phyloP scores from a whole-genome alignment of 1,139 yeast genomes.

The Yamadazyma epiphylla region DNA sequence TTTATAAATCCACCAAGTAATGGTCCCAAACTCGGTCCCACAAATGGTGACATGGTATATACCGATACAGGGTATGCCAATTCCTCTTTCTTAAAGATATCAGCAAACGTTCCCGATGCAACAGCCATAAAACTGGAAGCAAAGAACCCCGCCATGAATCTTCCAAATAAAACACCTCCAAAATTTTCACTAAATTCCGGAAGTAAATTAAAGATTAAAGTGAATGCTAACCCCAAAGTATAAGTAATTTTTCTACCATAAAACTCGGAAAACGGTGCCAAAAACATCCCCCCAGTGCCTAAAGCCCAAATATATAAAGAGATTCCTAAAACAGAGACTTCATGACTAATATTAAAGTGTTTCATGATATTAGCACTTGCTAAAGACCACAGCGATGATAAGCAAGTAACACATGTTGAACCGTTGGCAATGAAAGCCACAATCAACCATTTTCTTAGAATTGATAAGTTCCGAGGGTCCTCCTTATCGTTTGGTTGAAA shows the following conservation, averaged over 20 bases:
- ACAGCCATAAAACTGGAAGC: conserved; percentile 34
- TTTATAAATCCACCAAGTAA: conserved; percentile 28
- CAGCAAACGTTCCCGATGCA: conserved; percentile 32
- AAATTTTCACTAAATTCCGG: conserved; percentile 25
- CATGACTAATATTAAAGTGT: conserved; percentile 23
- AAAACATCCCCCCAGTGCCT: conserved; percentile 30
- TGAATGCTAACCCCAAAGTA: conserved; percentile 18
- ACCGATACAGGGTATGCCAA: conserved; percentile 24
- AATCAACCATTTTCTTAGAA: conserved; percentile 25
- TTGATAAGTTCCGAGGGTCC: conserved; percentile 20
- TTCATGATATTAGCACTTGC: conserved; percentile 21
- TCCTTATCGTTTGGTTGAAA: conserved; percentile 28
- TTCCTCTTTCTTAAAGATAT: conserved; percentile 25
- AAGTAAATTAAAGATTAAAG: conserved; percentile 22
- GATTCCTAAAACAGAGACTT: conserved; percentile 26
- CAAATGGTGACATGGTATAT: conserved; percentile 28
- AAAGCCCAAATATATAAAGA: conserved; percentile 27
- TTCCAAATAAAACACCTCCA: conserved; percentile 28
- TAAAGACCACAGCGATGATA: conserved; percentile 30
- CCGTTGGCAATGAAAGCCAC: conserved; percentile 22
- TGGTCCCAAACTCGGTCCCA: conserved; percentile 34
- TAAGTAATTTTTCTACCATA: conserved; percentile 30
- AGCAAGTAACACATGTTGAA: conserved; percentile 27
- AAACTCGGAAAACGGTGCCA: conserved; percentile 31
- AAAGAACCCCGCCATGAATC: conserved; percentile 31